Percentiles rank a stretch among this genome's conserved stretches.
These are phyloP conservation scores for Zygoascus hellenicus DNA, from an alignment of 1,139 yeast species.

Conservation along the genomic window DNA sequence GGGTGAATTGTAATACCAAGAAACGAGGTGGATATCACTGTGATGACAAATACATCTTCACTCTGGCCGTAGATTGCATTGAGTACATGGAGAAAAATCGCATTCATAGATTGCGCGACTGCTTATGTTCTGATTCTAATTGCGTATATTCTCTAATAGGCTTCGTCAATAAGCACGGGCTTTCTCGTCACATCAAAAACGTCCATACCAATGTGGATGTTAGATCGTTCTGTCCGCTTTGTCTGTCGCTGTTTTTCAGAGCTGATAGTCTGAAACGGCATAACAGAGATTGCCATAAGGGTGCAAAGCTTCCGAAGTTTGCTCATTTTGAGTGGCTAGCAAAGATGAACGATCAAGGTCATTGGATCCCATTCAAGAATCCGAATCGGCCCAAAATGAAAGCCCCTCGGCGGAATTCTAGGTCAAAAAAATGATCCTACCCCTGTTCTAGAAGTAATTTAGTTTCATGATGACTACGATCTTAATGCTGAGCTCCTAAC, in stretches of 20 bases:
- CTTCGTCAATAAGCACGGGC: not conserved
- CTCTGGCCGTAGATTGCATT: not conserved
- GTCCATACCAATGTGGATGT: too few species aligned
- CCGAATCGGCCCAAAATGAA: too few species aligned
- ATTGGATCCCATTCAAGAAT: too few species aligned
- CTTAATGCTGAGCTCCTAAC: too few species aligned
- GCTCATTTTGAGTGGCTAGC: too few species aligned
- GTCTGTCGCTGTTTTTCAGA: not conserved
- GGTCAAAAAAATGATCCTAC: too few species aligned
- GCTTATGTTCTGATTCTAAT: not conserved
- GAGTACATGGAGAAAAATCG: not conserved
- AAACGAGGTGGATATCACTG: not conserved
- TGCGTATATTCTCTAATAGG: slow-evolving; percentile 1
- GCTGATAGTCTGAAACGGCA: slow-evolving; percentile 3
- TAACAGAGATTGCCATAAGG: not conserved
- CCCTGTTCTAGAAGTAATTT: too few species aligned
- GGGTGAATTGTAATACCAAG: not conserved
- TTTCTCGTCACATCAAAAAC: not conserved
- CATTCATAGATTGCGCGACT: not conserved
- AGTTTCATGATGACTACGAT: too few species aligned
- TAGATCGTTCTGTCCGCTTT: too few species aligned
- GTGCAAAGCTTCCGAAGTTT: not conserved
- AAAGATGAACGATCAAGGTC: too few species aligned
- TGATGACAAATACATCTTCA: not conserved
- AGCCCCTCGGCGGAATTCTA: too few species aligned